Evolutionary conservation across 805 yeast genomes (phyloP).

Genomic region (Nakazawaea wyomingensis): DNA sequence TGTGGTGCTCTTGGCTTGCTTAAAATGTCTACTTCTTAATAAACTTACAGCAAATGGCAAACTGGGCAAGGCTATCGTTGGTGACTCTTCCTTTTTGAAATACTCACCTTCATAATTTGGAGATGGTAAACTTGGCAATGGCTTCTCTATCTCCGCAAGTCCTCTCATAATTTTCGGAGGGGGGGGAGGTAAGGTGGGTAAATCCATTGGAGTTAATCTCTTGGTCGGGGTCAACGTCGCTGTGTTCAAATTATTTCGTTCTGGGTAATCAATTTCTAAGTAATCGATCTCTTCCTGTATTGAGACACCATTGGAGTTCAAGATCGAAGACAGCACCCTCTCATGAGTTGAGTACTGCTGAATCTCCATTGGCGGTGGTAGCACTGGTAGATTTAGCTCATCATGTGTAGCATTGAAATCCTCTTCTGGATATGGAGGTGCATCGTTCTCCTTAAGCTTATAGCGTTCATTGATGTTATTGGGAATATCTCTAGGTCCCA

Average conservation of each 20-base stretch:
- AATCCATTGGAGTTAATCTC: background rate
- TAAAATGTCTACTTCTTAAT: constrained; percentile 42
- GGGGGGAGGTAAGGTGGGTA: constrained; percentile 3
- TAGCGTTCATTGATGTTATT: background rate
- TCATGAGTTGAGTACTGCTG: constrained; percentile 5
- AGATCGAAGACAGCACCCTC: constrained; percentile 10
- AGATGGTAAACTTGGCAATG: constrained; percentile 9
- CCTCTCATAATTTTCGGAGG: too few relatives aligned
- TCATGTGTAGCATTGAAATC: background rate
- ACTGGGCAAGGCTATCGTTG: constrained; percentile 34
- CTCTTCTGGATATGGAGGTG: constrained; percentile 5
- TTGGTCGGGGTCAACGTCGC: constrained; percentile 4
- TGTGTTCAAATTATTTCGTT: background rate
- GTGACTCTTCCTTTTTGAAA: background rate
- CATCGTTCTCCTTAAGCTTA: background rate
- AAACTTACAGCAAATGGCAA: constrained; percentile 52
- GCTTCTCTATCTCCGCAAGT: constrained; percentile 3
- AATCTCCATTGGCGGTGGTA: constrained; percentile 8
- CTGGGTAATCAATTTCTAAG: background rate
- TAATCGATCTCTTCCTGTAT: constrained; percentile 6
- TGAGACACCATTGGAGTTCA: constrained; percentile 12
- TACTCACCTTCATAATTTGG: constrained; percentile 6
- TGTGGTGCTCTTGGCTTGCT: constrained; percentile 41
- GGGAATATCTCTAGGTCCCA: constrained; percentile 10
- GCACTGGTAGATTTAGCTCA: constrained; percentile 1